Base-by-base conservation (phyloP, 345 rosid genomes). In the Theobroma cacao region DNA sequence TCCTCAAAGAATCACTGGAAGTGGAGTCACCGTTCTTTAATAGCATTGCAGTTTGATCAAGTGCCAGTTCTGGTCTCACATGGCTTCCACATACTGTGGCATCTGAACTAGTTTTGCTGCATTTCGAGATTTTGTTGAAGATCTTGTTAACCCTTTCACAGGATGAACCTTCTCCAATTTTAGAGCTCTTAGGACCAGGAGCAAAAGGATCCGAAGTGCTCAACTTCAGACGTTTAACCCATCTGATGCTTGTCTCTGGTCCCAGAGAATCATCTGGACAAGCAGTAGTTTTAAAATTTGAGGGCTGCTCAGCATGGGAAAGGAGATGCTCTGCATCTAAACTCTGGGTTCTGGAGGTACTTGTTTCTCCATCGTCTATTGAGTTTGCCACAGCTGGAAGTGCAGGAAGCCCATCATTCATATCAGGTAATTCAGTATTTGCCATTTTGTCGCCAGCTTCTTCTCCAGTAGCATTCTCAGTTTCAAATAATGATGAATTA, bases 211-310 rank as follows among this genome's bases (percentile, higher is more conserved):
- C 86, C 2, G 88, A 77, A 63, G 77, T 70, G 79, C 75, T 83
- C 66, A 80, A 72, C 85, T 88, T 90, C 61, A 91, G 93, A 75
- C 97, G 98, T 82, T 92, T 96, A 85, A 91, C 86, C 97, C 97
- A 94, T 84, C 89, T 84, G 71, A 84, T 88, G 85, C 82, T 80
- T 12, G 91, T 88, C 64, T 88, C 95, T 1, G 70, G 52, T 74
- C 80, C 88, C 56, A 56, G 36, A 28, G 34, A 53, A 75, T 28
- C 84, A 68, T 80, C 73, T 22, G 78, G 80, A 65, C 73, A 76
- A 73, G 79, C 74, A 52, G 75, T 38, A 34, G 86, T 82, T 83
- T 88, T 90, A 74, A 85, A 79, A 36, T 82, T 79, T 59, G 79
- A 82, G 8, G 82, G 77, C 52, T 77, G 76, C 75, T 82, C 86